phyloP scores from a whole-genome alignment of 495 filamentous ascomycete species.

The Cladorrhinum samala region DNA sequence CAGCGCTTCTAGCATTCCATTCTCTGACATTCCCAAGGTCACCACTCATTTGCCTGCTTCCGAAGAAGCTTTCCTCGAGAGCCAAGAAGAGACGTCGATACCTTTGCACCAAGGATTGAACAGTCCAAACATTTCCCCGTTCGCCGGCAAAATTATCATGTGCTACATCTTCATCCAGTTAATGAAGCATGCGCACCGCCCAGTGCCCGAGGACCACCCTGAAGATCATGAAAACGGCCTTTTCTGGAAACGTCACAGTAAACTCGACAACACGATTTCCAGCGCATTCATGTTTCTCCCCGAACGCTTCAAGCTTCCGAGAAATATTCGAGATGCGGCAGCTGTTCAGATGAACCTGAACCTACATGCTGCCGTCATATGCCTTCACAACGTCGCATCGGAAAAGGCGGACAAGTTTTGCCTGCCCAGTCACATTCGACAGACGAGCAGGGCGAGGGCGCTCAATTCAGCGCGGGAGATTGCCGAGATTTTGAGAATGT shows the following conservation, averaged over 20 bases:
- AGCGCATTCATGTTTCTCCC: constrained; percentile 44
- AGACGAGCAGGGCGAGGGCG: constrained; percentile 27
- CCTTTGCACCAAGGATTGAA: constrained; percentile 32
- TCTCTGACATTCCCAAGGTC: constrained; percentile 22
- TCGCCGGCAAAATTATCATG: constrained; percentile 33
- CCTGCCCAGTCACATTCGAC: constrained; percentile 26
- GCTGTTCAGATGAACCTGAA: constrained; percentile 42
- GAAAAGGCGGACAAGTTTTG: constrained; percentile 35
- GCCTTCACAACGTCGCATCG: constrained; percentile 37
- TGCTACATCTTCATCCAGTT: constrained; percentile 38
- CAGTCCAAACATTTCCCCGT: constrained; percentile 34
- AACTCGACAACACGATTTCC: constrained; percentile 40
- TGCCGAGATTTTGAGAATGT: constrained; percentile 38
- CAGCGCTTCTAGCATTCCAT: not conserved
- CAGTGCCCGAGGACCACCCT: constrained; percentile 32
- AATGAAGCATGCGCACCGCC: constrained; percentile 36
- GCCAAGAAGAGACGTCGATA: constrained; percentile 27
- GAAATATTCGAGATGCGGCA: constrained; percentile 28
- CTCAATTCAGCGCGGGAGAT: constrained; percentile 38
- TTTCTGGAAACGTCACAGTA: constrained; percentile 42
- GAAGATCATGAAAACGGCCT: constrained; percentile 33
- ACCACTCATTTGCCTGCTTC: constrained; percentile 41
- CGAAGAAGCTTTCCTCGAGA: constrained; percentile 35
- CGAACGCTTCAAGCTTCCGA: constrained; percentile 33
- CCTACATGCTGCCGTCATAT: constrained; percentile 39